A percentile compares a stretch with the other conserved stretches of the same genome.
Conservation (phyloP, 805 yeast genomes). For the Myxozyma udenii region DNA sequence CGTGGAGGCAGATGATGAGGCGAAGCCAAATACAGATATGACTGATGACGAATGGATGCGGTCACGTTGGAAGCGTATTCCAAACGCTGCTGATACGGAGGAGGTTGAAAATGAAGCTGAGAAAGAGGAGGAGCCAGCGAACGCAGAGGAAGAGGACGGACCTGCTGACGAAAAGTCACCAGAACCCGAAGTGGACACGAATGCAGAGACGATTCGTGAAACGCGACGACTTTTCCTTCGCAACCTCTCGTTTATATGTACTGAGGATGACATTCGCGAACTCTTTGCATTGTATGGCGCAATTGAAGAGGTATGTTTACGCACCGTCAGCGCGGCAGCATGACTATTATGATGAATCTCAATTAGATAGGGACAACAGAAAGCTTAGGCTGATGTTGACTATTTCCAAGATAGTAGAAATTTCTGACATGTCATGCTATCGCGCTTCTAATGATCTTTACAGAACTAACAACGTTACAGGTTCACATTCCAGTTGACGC, state of each 20-base stretch:
- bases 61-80: slow-evolving; percentile 26
- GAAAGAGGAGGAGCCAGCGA: background rate
- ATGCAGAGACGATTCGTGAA: slow-evolving; percentile 43
- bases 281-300: slow-evolving; percentile 68
- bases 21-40: slow-evolving; percentile 35
- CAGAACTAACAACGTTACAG: slow-evolving; percentile 9
- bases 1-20: slow-evolving; percentile 28
- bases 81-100: slow-evolving; percentile 5
- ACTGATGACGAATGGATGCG: slow-evolving; percentile 32
- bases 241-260: slow-evolving; percentile 74
- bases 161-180: slow-evolving; percentile 5
- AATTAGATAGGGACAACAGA: slow-evolving; percentile 35
- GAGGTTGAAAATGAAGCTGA: background rate
- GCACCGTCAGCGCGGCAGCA: background rate
- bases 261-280: slow-evolving; percentile 70
- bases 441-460: background rate
- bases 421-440: slow-evolving; percentile 26
- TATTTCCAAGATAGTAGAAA: slow-evolving; percentile 27
- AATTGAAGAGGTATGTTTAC: slow-evolving; percentile 54
- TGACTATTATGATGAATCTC: slow-evolving; percentile 23
- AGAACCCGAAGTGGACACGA: slow-evolving; percentile 19
- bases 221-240: slow-evolving; percentile 86
- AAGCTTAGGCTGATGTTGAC: slow-evolving; percentile 29
- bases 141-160: slow-evolving; percentile 6
- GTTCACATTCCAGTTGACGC: slow-evolving; percentile 91